Conservation (phyloP, 2,329 filamentous ascomycete genomes). For the Fusarium pseudocircinatum region DNA sequence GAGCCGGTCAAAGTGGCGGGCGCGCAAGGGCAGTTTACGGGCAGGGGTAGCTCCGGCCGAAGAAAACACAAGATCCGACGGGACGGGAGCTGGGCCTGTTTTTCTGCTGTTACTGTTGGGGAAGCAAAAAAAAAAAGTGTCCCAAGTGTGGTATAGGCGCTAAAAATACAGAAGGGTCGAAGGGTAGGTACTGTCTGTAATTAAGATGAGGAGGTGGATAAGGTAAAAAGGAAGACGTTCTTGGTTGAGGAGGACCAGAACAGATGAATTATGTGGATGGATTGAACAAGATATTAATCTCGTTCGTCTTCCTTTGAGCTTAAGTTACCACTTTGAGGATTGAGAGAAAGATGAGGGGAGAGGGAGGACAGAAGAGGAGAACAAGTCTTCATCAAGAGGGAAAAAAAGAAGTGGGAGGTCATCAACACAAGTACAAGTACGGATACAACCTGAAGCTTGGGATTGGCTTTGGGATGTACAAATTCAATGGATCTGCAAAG, state of each 20-base stretch:
- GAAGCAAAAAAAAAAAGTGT: slow-evolving; percentile 13
- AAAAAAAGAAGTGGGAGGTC: slow-evolving; percentile 33
- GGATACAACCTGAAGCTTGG: slow-evolving; percentile 26
- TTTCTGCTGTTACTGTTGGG: slow-evolving; percentile 31
- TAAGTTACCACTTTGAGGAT: not conserved
- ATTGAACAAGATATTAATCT: slow-evolving; percentile 19
- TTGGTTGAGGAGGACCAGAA: slow-evolving; percentile 26
- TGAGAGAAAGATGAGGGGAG: not conserved
- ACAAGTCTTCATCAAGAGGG: slow-evolving; percentile 1
- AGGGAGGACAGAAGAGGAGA: slow-evolving; percentile 2
- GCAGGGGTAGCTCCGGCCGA: slow-evolving; percentile 44
- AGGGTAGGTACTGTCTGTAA: slow-evolving; percentile 15
- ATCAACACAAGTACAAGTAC: slow-evolving; percentile 38
- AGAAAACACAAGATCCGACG: slow-evolving; percentile 25
- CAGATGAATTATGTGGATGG: slow-evolving; percentile 28
- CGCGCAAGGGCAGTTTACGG: slow-evolving; percentile 25
- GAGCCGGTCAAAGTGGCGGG: slow-evolving; percentile 37
- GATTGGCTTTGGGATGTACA: slow-evolving; percentile 23
- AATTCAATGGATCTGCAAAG: slow-evolving; percentile 33
- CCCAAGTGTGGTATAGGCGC: slow-evolving; percentile 39
- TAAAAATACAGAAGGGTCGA: slow-evolving; percentile 43
- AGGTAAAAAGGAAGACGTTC: slow-evolving; percentile 21
- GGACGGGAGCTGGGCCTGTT: slow-evolving; percentile 20
- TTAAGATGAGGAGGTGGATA: slow-evolving; percentile 30
- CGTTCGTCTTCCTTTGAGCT: slow-evolving; percentile 22